Base-by-base conservation (phyloP, 2,329 filamentous ascomycete genomes). In the Talaromyces atroroseus region DNA sequence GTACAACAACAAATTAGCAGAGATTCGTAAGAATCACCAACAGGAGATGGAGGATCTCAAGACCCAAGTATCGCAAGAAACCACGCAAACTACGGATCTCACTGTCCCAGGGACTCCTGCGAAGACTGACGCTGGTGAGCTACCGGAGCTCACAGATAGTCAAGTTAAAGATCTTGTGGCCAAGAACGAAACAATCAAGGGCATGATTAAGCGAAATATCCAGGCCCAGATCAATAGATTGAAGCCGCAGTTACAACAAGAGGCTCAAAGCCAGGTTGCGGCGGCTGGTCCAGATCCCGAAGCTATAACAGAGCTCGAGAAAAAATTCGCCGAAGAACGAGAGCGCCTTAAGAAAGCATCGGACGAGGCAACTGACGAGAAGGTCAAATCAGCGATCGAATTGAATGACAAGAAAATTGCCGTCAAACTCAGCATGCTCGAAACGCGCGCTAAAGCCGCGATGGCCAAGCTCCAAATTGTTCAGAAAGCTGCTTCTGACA, bases 401-500 rank as follows among this genome's bases (percentile, higher is more conserved):
- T 81, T 94, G 74, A 84, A 86, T 46, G 83, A 85, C 36, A 92
- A 92, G 76, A 90, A 89, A 69, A 83, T 82, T 54, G 83, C 83
- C 1, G 76, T 89, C 49, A 88, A 88, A 61, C 79, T 92, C 61
- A 92, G 90, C 68, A 88, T 95, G 84, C 78, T 85, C 5, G 87
- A 92, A 63, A 89, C 86, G 63, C 84, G 86, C 67, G 74, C 80
- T 48, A 83, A 81, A 60, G 74, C 76, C 8, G 83, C 85, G 0
- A 79, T 80, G 51, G 88, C 87, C 4, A 95, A 94, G 75, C 75
- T 95, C 32, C 81, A 82, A 1, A 83, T 94, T 1, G 88, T 97
- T 3, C 82, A 91, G 66, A 88, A 84, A 48, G 92, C 92, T 12
- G 90, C 88, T 0, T 81, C 80, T n/a, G 88, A 95, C 49, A 96